These are phyloP conservation scores for Potentilla sterilis DNA, from an alignment of 306 rosid species.

Conservation along the genomic window DNA sequence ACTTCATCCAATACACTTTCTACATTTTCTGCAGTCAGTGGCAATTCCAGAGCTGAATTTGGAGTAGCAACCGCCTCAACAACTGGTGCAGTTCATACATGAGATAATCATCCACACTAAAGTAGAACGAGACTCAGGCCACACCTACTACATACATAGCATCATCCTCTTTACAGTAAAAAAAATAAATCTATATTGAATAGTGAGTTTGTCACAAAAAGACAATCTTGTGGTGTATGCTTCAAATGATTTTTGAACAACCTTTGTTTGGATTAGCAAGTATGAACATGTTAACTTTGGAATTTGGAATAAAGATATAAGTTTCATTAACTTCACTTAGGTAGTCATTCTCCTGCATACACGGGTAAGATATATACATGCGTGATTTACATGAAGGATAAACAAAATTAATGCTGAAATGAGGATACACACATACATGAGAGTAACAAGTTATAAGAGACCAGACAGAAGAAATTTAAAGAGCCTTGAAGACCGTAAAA, in stretches of 20 bases:
- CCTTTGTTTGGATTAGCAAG: neutral
- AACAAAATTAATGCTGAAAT: neutral
- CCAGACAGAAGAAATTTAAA: neutral
- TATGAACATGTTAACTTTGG: neutral
- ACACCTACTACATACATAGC: neutral
- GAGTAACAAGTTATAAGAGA: neutral
- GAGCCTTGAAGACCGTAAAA: neutral
- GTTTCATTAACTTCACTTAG: neutral
- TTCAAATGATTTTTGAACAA: neutral
- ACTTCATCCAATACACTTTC: slow-evolving; percentile 35
- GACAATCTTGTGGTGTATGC: neutral
- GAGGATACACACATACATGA: neutral
- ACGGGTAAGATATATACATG: neutral
- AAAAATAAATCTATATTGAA: neutral
- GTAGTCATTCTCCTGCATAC: neutral
- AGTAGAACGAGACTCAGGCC: neutral
- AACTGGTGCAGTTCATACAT: slow-evolving; percentile 41
- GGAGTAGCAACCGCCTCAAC: slow-evolving; percentile 75
- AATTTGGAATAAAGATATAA: neutral
- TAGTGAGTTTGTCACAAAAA: neutral
- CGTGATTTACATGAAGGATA: neutral
- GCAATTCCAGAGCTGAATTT: slow-evolving; percentile 70
- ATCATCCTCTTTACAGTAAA: neutral
- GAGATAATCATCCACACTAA: neutral
- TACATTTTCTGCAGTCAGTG: slow-evolving; percentile 78